Conservation (phyloP, 768 basidiomycete species). For the Psilocybe cyanescens region DNA sequence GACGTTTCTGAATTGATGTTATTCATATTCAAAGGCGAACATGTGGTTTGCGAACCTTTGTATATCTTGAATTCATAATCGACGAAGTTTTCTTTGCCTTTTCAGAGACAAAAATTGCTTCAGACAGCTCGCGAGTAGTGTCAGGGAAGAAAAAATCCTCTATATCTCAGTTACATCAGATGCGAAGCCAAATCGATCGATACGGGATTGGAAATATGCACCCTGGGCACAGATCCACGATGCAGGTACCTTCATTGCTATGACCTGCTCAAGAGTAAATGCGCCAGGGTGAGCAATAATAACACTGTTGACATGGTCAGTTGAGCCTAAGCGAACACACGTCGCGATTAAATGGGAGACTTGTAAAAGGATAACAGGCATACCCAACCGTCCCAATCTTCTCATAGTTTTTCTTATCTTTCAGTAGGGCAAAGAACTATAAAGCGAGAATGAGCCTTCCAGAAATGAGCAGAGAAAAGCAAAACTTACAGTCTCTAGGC, state of each 20-base stretch:
- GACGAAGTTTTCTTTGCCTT: constrained; percentile 37
- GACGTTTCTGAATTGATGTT: constrained; percentile 35
- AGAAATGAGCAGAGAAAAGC: constrained; percentile 2
- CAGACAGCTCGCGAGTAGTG: constrained; percentile 13
- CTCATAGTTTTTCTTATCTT: constrained; percentile 42
- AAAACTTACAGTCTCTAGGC: constrained; percentile 27
- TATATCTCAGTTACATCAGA: not conserved
- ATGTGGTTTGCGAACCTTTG: constrained; percentile 33
- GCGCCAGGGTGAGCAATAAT: constrained; percentile 46
- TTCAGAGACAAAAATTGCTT: constrained; percentile 38
- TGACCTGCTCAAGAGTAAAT: constrained; percentile 35
- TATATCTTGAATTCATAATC: constrained; percentile 50
- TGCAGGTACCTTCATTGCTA: constrained; percentile 40
- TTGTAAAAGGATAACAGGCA: not conserved
- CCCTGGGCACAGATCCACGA: constrained; percentile 49
- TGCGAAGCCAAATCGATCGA: too few species aligned
- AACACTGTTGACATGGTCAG: constrained; percentile 37
- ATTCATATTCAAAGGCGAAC: not conserved
- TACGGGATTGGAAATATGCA: constrained; percentile 12
- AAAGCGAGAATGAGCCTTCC: not conserved
- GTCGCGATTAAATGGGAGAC: constrained; percentile 5
- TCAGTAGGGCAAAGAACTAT: constrained; percentile 40
- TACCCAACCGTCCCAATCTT: constrained; percentile 49
- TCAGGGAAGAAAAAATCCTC: not conserved
- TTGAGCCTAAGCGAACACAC: constrained; percentile 39